Base-by-base conservation (phyloP, 176 grass and related monocot genomes). In the Juncus effusus region DNA sequence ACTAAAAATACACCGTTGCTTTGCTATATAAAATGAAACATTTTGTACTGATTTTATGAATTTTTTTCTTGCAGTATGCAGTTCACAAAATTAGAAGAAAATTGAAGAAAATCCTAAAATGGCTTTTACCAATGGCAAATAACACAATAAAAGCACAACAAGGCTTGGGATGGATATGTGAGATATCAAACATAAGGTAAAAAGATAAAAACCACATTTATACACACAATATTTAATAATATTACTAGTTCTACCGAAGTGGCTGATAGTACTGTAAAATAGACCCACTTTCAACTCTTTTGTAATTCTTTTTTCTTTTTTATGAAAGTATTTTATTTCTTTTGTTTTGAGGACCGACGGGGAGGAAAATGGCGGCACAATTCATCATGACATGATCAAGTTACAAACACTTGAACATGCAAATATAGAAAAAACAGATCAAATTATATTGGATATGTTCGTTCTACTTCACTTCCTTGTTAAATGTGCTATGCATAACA, bases 321-420 rank as follows among this genome's bases (percentile, higher is more conserved):
- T 6, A 47, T 1, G 9, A 9, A 47, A 47, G 9, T 47, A 47
- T 47, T 47, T 47, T 47, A 5, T 11, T 4, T 61, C 0, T 15
- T 53, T 62, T 64, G 61, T 59, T 58, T 75, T 36, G 54, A 83
- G 80, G 60, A 77, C 42, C 45, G 74, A 67, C 36, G 45, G 42
- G 37, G 74, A 84, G 9, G 39, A 51, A 14, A 79, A 56, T 0
- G 44, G 36, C 10, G 28, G 40, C 36, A 5, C 15, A 9, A 54
- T 28, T 28, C 19, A 14, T 3, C 36, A 28, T 60, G 65, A 76
- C 12, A 51, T 63, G 37, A 69, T 66, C 63, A 81, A 65, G 73
- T 83, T 84, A 47, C 69, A 87, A 64, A 79, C 81, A 10, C 70
- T 91, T 45, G 50, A 84, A 44, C 62, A 87, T 74, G 88, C 78